Conservation (phyloP, 1,284 basidiomycete species). For the Leccinum pallidistipes region DNA sequence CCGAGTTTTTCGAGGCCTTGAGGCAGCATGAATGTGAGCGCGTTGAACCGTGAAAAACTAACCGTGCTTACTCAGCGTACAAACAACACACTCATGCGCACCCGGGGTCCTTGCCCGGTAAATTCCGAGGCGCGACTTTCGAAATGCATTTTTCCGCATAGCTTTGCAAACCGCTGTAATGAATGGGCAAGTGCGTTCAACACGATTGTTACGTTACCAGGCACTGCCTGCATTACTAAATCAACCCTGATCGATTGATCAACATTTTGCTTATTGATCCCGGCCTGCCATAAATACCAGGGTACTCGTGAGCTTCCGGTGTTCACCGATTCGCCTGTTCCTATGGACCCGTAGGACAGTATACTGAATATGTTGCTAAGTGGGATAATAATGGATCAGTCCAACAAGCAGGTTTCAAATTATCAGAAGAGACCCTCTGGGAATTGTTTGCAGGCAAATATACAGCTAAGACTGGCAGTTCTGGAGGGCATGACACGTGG, state of each 20-base stretch:
- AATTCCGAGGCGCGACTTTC: too few species aligned
- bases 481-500: not conserved
- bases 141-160: too few species aligned
- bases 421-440: not conserved
- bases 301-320: not conserved
- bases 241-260: not conserved
- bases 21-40: too few species aligned
- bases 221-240: not conserved
- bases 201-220: not conserved
- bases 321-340: not conserved
- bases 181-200: not conserved
- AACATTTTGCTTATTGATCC: not conserved
- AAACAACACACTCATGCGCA: too few species aligned
- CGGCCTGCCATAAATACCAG: not conserved
- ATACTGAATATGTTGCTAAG: not conserved
- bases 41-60: too few species aligned
- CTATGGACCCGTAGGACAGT: not conserved
- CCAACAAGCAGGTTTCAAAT: not conserved
- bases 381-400: not conserved
- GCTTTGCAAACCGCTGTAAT: too few species aligned
- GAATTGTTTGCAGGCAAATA: not conserved
- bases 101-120: too few species aligned
- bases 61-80: too few species aligned
- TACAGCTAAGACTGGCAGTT: not conserved
- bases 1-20: too few species aligned